These are phyloP conservation scores for Hypholoma fasciculare DNA, from an alignment of 768 basidiomycete species.

Conservation along the genomic window DNA sequence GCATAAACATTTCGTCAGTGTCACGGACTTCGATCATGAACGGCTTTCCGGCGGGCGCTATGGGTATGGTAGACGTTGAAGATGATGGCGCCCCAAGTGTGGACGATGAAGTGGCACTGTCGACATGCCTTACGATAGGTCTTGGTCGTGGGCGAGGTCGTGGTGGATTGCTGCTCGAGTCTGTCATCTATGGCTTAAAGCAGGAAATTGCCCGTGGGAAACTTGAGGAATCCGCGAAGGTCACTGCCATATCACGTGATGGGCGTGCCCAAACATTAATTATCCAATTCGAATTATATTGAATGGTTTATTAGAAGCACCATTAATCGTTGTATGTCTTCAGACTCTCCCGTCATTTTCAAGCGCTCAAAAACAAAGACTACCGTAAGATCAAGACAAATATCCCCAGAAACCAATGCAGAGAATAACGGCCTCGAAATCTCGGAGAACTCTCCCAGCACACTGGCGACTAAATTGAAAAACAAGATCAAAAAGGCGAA, in stretches of 20 bases:
- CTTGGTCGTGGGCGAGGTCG: constrained; percentile 61
- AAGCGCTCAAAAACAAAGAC: constrained; percentile 48
- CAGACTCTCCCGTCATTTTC: constrained; percentile 49
- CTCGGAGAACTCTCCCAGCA: constrained; percentile 55
- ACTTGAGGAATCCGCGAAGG: constrained; percentile 19
- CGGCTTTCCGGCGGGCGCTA: constrained; percentile 7
- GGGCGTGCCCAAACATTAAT: not conserved
- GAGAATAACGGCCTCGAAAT: constrained; percentile 26
- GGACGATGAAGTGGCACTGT: constrained; percentile 6
- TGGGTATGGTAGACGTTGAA: constrained; percentile 4
- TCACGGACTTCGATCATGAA: constrained; percentile 41
- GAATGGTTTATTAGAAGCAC: not conserved
- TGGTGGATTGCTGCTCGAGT: constrained; percentile 43
- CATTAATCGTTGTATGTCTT: constrained; percentile 27
- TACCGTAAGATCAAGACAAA: constrained; percentile 37
- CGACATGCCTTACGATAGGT: constrained; percentile 32
- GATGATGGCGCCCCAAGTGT: constrained; percentile 14
- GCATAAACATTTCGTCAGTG: constrained; percentile 70
- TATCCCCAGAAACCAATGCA: constrained; percentile 36
- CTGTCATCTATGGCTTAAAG: constrained; percentile 35
- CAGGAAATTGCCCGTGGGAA: constrained; percentile 44
- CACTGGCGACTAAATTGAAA: constrained; percentile 67
- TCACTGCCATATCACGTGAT: constrained; percentile 36
- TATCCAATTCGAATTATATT: no score
- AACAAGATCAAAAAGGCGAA: constrained; percentile 67